phyloP scores from a whole-genome alignment of 1,284 basidiomycete species.

The Rhodotorula glutinis region DNA sequence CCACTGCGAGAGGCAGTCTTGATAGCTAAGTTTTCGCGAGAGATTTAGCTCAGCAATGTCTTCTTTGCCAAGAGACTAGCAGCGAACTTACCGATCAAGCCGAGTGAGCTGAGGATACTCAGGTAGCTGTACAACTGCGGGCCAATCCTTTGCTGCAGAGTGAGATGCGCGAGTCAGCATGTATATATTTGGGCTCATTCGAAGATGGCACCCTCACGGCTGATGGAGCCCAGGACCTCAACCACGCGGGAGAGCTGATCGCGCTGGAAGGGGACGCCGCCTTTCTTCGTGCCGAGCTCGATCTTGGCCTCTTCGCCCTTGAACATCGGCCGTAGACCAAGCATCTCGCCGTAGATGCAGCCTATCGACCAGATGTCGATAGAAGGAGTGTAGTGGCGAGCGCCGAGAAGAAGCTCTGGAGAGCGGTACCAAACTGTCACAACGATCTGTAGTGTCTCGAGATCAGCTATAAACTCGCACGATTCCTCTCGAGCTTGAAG shows the following conservation, averaged over 20 bases:
- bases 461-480: no score
- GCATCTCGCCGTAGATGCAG: conserved; percentile 92
- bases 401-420: conserved; percentile 88
- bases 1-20: conserved; percentile 71
- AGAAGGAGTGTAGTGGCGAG: conserved; percentile 93
- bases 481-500: not conserved
- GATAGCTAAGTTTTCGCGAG: conserved; percentile 54
- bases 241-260: conserved; percentile 94
- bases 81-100: conserved; percentile 49
- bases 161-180: not conserved
- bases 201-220: conserved; percentile 65
- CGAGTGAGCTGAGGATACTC: conserved; percentile 80
- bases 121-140: conserved; percentile 77
- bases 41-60: not conserved
- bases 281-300: conserved; percentile 61
- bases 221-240: conserved; percentile 86
- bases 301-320: conserved; percentile 98
- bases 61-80: no score
- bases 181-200: fast-evolving
- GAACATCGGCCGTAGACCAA: conserved; percentile 92
- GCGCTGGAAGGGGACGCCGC: conserved; percentile 76
- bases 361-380: conserved; percentile 96
- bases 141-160: conserved; percentile 77
- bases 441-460: conserved; percentile 57
- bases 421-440: conserved; percentile 99